phyloP scores from a whole-genome alignment of 2,329 filamentous ascomycete genomes.

The Epichloe sibirici region DNA sequence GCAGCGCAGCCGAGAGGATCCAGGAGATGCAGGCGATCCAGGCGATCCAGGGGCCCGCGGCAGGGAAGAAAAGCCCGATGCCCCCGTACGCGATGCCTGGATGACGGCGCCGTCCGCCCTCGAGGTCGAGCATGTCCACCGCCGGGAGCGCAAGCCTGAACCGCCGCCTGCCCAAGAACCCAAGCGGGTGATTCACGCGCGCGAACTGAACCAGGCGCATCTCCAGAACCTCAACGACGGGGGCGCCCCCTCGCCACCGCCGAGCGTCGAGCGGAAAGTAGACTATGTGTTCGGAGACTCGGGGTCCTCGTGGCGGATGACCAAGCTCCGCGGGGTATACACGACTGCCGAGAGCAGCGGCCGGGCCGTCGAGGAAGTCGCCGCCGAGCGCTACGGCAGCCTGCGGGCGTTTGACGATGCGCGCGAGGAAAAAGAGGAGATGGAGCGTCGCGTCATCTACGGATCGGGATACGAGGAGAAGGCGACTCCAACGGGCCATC shows the following conservation, averaged over 20 bases:
- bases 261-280: conserved; percentile 42
- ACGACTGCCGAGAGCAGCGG: conserved; percentile 62
- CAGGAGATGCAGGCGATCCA: not conserved
- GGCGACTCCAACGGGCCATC: conserved; percentile 75
- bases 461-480: conserved; percentile 76
- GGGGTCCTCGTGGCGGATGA: conserved; percentile 94
- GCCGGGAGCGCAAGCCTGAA: conserved; percentile 40
- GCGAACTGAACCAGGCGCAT: conserved; percentile 57
- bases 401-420: conserved; percentile 83
- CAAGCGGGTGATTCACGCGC: conserved; percentile 60
- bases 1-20: conserved; percentile 14
- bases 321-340: conserved; percentile 79
- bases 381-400: conserved; percentile 68
- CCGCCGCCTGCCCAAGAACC: conserved; percentile 43
- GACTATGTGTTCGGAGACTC: conserved; percentile 80
- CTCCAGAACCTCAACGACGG: conserved; percentile 49
- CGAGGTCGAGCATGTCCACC: conserved; percentile 72
- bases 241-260: conserved; percentile 11
- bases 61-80: conserved; percentile 11
- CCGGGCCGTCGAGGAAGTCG: conserved; percentile 67
- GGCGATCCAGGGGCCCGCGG: not conserved
- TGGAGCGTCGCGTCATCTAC: conserved; percentile 73
- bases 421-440: conserved; percentile 80
- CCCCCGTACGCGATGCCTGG: conserved; percentile 70
- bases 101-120: conserved; percentile 81